Conservation (phyloP, 2,329 filamentous ascomycete genomes). For the Phialophora chinensis region DNA sequence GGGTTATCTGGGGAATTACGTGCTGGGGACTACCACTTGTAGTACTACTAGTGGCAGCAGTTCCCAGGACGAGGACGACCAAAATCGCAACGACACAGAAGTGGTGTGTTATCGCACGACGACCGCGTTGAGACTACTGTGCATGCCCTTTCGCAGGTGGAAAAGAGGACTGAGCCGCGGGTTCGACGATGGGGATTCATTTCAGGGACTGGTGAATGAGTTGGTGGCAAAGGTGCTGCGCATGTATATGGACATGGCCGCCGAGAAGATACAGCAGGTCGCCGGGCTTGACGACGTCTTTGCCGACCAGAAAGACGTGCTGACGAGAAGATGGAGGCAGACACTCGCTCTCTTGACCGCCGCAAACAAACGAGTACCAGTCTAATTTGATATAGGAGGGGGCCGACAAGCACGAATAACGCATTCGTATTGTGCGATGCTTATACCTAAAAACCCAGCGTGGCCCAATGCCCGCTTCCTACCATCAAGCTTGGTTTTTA, state of each 20-base stretch:
- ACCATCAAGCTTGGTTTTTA: neutral
- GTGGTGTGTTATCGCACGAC: conserved; percentile 26
- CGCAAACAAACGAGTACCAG: conserved; percentile 8
- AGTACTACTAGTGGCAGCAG: neutral
- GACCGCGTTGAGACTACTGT: conserved; percentile 26
- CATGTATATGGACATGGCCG: conserved; percentile 3
- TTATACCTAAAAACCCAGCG: neutral
- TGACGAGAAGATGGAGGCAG: conserved; percentile 19
- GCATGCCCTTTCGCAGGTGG: conserved; percentile 24
- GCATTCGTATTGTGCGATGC: neutral
- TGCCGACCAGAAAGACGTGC: conserved; percentile 11
- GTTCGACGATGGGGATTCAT: conserved; percentile 24
- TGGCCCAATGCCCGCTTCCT: neutral
- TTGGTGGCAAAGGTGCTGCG: conserved; percentile 3
- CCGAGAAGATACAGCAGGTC: conserved; percentile 9
- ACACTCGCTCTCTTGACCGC: conserved; percentile 6
- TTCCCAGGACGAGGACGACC: neutral
- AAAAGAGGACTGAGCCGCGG: conserved; percentile 10
- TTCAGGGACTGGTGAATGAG: neutral
- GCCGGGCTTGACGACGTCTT: neutral
- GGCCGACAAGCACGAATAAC: neutral
- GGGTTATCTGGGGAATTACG: conserved; percentile 16
- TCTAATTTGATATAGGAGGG: neutral
- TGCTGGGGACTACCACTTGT: neutral
- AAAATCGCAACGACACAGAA: neutral